Evolutionary conservation across 2,329 filamentous ascomycete species (phyloP).

Genomic region (Aspergillus clavatus): DNA sequence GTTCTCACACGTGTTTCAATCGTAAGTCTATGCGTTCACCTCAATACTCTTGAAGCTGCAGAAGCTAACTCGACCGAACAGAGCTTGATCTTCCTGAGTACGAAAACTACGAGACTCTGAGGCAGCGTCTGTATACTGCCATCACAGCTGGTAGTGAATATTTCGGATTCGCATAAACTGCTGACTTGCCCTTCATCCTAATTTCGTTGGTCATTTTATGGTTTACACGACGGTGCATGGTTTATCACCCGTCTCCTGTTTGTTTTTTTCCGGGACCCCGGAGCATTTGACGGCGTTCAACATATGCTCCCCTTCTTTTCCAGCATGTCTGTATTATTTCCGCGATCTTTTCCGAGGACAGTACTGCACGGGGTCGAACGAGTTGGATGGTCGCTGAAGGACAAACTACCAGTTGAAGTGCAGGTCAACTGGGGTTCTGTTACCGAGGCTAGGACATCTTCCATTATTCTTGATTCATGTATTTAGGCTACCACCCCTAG

Average conservation of each 20-base stretch:
- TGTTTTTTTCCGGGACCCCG: constrained; percentile 18
- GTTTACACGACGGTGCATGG: background rate
- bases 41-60: background rate
- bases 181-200: constrained; percentile 4
- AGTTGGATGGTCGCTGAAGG: constrained; percentile 2
- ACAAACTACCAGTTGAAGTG: constrained; percentile 33
- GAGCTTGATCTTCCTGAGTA: constrained; percentile 98
- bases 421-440: constrained; percentile 33
- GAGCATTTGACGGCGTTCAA: constrained; percentile 37
- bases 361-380: constrained; percentile 3
- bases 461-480: constrained; percentile 10
- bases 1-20: constrained; percentile 98
- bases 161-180: constrained; percentile 83
- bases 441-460: constrained; percentile 4
- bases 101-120: constrained; percentile 86
- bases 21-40: constrained; percentile 60
- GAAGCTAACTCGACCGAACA: constrained; percentile 44
- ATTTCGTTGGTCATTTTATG: constrained; percentile 1
- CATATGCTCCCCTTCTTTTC: constrained; percentile 9
- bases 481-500: constrained; percentile 4
- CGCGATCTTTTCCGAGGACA: constrained; percentile 5
- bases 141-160: constrained; percentile 97
- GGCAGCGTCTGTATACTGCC: constrained; percentile 84
- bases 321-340: constrained; percentile 20
- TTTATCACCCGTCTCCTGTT: background rate